Conservation (phyloP, 352 stramenopile genomes). For the Phytophthora melonis region DNA sequence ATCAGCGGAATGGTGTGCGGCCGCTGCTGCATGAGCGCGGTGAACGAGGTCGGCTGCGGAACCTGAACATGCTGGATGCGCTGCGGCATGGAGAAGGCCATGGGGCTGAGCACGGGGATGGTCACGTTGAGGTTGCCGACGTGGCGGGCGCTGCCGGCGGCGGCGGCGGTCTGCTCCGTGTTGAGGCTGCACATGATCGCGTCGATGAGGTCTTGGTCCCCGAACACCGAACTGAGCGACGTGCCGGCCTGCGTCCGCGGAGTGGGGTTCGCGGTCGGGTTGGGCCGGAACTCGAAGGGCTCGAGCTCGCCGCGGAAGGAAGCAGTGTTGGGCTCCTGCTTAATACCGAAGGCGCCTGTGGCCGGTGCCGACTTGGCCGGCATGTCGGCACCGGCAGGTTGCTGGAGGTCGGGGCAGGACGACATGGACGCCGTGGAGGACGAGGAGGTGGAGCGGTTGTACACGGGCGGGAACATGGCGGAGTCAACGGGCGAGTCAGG, state of each 20-base stretch:
- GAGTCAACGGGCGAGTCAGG: slow-evolving; percentile 78
- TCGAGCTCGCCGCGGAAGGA: slow-evolving; percentile 53
- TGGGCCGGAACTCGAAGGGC: slow-evolving; percentile 70
- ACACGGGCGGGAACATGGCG: slow-evolving; percentile 75
- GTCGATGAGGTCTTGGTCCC: slow-evolving; percentile 80
- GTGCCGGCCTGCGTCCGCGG: slow-evolving; percentile 39
- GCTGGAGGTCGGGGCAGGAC: slow-evolving; percentile 21
- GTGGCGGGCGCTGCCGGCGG: not conserved
- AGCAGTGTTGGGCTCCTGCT: slow-evolving; percentile 13
- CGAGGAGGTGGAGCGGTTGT: slow-evolving; percentile 51
- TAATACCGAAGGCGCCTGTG: not conserved
- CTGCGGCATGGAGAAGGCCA: slow-evolving; percentile 26
- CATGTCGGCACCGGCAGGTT: not conserved
- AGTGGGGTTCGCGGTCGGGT: slow-evolving; percentile 11
- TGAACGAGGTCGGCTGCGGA: slow-evolving; percentile 31
- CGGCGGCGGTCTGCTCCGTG: slow-evolving; percentile 38
- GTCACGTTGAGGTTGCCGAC: slow-evolving; percentile 7
- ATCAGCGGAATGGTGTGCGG: slow-evolving; percentile 17
- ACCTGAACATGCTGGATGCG: slow-evolving; percentile 32
- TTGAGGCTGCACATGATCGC: slow-evolving; percentile 84
- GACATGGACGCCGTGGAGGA: slow-evolving; percentile 39
- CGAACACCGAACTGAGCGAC: slow-evolving; percentile 81
- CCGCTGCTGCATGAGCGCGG: slow-evolving; percentile 42
- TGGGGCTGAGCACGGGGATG: slow-evolving; percentile 16
- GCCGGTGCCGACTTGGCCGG: not conserved